A percentile compares a stretch with the other conserved stretches of the same genome.
Evolutionary conservation across 129 eudicot genomes (phyloP).

Genomic region (Artemisia annua): DNA sequence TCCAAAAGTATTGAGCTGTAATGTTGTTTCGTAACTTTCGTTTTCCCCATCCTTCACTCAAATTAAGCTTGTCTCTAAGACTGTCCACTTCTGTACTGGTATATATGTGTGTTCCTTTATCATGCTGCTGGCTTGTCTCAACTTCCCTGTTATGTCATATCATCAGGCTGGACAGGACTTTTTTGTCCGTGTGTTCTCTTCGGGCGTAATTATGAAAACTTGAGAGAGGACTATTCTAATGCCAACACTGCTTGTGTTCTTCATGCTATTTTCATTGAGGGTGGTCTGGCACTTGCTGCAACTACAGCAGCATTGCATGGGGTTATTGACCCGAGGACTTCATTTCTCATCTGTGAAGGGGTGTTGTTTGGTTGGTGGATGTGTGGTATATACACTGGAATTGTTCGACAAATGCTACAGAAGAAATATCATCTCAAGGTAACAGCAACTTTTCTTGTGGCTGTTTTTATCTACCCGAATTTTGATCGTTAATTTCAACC

Average conservation of each 20-base stretch:
- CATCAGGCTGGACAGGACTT: slow-evolving; percentile 81
- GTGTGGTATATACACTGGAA: slow-evolving; percentile 96
- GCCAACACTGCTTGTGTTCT: slow-evolving; percentile 82
- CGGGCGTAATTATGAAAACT: slow-evolving; percentile 79
- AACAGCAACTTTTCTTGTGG: slow-evolving; percentile 13
- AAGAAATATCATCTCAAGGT: slow-evolving; percentile 98
- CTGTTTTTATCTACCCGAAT: neutral
- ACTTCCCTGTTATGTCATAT: slow-evolving; percentile 10
- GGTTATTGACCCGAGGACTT: slow-evolving; percentile 69
- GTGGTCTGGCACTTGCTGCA: slow-evolving; percentile 85
- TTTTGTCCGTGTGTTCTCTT: slow-evolving; percentile 92
- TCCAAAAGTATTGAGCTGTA: too few species aligned
- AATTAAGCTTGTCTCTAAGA: too few species aligned
- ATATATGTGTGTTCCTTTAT: too few species aligned
- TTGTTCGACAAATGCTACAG: slow-evolving; percentile 76
- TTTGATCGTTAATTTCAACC: neutral
- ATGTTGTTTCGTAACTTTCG: too few species aligned
- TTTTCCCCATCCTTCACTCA: too few species aligned
- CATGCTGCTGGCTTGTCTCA: slow-evolving; percentile 1
- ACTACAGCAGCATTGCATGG: slow-evolving; percentile 78
- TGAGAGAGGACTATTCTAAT: slow-evolving; percentile 88
- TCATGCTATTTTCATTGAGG: slow-evolving; percentile 91
- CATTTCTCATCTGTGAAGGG: slow-evolving; percentile 86
- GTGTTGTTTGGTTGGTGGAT: slow-evolving; percentile 94
- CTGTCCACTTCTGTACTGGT: too few species aligned